These are phyloP conservation scores for Chenopodium formosanum DNA, from an alignment of 148 eudicot genomes.

Conservation along the genomic window DNA sequence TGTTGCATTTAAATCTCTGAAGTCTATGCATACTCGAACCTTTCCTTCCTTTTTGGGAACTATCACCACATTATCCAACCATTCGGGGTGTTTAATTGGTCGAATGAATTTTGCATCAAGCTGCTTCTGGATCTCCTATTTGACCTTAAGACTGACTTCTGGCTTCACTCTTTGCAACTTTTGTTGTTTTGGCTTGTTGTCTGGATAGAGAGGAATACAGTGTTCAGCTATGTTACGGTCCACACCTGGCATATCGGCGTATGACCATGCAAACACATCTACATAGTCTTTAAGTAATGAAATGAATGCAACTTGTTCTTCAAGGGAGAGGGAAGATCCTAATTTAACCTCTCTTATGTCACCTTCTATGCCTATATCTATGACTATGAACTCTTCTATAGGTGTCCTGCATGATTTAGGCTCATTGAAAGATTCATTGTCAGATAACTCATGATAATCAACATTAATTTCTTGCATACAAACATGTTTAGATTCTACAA, in stretches of 20 bases:
- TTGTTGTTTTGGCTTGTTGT: no score
- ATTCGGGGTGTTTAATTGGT: not conserved
- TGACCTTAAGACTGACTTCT: no score
- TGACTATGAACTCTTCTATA: not conserved
- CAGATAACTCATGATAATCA: not conserved
- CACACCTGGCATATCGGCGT: no score
- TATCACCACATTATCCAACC: not conserved
- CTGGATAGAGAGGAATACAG: no score
- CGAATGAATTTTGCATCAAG: not conserved
- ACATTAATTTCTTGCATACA: no score
- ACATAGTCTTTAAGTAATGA: not conserved
- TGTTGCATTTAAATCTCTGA: not conserved
- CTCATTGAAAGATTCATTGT: not conserved
- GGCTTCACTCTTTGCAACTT: no score
- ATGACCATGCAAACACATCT: not conserved
- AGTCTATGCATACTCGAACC: not conserved
- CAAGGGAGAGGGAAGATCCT: not conserved
- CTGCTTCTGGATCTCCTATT: no score
- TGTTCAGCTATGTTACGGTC: no score
- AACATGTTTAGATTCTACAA: no score
- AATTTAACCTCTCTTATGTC: not conserved
- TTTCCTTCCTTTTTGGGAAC: not conserved
- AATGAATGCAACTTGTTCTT: not conserved
- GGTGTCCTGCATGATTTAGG: not conserved
- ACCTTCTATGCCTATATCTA: not conserved